Evolutionary conservation across 2,329 filamentous ascomycete genomes (phyloP).

Genomic region (Cercospora sojina): DNA sequence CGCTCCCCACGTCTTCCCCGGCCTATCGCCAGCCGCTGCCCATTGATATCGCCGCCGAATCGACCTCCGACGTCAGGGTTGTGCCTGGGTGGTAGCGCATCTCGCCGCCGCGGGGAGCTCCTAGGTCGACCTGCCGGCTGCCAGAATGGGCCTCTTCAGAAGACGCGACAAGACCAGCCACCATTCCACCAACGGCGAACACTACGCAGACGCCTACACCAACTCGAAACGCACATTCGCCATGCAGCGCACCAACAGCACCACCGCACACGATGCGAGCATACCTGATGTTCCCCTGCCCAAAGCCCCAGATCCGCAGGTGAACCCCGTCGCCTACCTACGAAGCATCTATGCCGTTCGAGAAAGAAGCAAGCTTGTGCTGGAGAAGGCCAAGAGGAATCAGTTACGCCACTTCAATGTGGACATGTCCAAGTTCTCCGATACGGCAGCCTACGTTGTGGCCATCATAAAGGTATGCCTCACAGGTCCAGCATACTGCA

Average conservation of each 20-base stretch:
- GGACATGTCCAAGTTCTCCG: slow-evolving; percentile 77
- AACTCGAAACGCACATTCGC: slow-evolving; percentile 11
- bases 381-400: slow-evolving; percentile 74
- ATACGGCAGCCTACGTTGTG: slow-evolving; percentile 84
- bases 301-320: slow-evolving; percentile 77
- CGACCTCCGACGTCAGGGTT: not conserved
- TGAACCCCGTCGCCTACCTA: slow-evolving; percentile 87
- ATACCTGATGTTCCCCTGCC: slow-evolving; percentile 71
- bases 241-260: slow-evolving; percentile 37
- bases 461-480: slow-evolving; percentile 81
- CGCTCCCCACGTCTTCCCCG: not conserved
- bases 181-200: slow-evolving; percentile 21
- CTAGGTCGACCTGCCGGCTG: slow-evolving; percentile 6
- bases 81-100: slow-evolving; percentile 7
- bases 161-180: slow-evolving; percentile 46
- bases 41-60: not conserved
- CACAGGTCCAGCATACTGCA: no score
- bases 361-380: slow-evolving; percentile 70
- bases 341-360: slow-evolving; percentile 85
- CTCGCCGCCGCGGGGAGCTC: slow-evolving; percentile 15
- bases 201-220: slow-evolving; percentile 31
- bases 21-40: slow-evolving; percentile 6
- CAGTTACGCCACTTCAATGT: slow-evolving; percentile 83
- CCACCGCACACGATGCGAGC: slow-evolving; percentile 46
- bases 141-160: slow-evolving; percentile 54